Conservation (phyloP, 164 flowering plant species). For the Cinnamomum micranthum region DNA sequence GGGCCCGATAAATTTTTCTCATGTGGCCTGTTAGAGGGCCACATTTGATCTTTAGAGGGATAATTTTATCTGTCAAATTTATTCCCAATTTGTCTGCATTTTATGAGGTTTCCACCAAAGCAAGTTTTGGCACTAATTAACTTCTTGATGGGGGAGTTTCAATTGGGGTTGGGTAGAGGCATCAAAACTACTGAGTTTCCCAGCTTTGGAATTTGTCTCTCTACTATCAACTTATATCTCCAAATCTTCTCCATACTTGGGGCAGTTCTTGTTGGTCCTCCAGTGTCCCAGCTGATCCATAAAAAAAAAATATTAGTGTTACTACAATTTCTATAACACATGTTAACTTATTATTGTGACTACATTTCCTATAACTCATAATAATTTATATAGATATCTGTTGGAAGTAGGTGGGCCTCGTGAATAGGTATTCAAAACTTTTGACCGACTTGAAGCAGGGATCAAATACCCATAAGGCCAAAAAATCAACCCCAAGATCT, state of each 20-base stretch:
- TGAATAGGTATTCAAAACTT: too few relatives aligned
- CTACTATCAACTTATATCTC: constrained; percentile 46
- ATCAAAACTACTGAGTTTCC: constrained; percentile 42
- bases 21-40: constrained; percentile 40
- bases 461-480: too few relatives aligned
- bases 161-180: constrained; percentile 36
- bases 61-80: constrained; percentile 34
- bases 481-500: too few relatives aligned
- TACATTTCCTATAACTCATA: too few relatives aligned
- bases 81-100: constrained; percentile 36
- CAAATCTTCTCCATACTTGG: constrained; percentile 74
- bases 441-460: too few relatives aligned
- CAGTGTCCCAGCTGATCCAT: constrained; percentile 78
- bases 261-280: constrained; percentile 98
- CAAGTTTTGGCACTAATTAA: constrained; percentile 30
- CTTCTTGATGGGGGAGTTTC: constrained; percentile 48
- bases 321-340: constrained; percentile 1
- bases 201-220: constrained; percentile 41
- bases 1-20: constrained; percentile 34
- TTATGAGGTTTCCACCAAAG: constrained; percentile 50
- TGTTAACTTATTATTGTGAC: too few relatives aligned
- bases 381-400: too few relatives aligned
- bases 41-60: constrained; percentile 74
- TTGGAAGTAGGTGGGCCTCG: too few relatives aligned
- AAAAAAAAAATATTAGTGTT: not conserved